A percentile compares a stretch with the other conserved stretches of the same genome.
phyloP scores from a whole-genome alignment of 1,284 basidiomycete species.

The Xerocomus cyaneibrunnescens region DNA sequence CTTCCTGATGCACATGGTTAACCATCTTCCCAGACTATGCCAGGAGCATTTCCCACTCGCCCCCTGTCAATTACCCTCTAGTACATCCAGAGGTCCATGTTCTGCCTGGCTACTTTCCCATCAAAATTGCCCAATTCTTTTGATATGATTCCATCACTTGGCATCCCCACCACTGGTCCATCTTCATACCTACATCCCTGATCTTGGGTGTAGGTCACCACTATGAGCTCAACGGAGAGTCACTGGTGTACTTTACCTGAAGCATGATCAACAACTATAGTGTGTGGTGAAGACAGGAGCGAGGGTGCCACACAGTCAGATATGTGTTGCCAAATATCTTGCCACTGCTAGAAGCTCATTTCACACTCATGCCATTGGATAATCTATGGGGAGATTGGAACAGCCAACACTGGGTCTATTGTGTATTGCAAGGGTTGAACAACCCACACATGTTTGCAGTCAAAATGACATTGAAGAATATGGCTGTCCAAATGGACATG shows the following conservation, averaged over 20 bases:
- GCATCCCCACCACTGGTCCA: conserved; percentile 7
- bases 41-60: not conserved
- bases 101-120: conserved; percentile 4
- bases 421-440: conserved; percentile 6
- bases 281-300: not conserved
- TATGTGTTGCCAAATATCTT: conserved; percentile 8
- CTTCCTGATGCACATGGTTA: not conserved
- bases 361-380: not conserved
- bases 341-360: conserved; percentile 8
- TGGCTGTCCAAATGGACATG: conserved; percentile 11
- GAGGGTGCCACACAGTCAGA: conserved; percentile 13
- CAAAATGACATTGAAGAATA: not conserved
- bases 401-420: conserved; percentile 3
- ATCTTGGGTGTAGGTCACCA: conserved; percentile 3
- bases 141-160: not conserved
- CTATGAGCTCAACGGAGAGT: conserved; percentile 11
- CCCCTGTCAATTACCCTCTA: not conserved
- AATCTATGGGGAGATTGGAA: not conserved
- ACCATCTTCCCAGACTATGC: conserved; percentile 4
- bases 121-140: conserved; percentile 6
- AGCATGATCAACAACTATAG: conserved; percentile 5
- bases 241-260: not conserved
- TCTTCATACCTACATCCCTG: conserved; percentile 13
- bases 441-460: conserved; percentile 4
- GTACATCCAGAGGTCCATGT: conserved; percentile 6